These are phyloP conservation scores for Daldinia decipiens DNA, from an alignment of 495 filamentous ascomycete genomes.

Conservation along the genomic window DNA sequence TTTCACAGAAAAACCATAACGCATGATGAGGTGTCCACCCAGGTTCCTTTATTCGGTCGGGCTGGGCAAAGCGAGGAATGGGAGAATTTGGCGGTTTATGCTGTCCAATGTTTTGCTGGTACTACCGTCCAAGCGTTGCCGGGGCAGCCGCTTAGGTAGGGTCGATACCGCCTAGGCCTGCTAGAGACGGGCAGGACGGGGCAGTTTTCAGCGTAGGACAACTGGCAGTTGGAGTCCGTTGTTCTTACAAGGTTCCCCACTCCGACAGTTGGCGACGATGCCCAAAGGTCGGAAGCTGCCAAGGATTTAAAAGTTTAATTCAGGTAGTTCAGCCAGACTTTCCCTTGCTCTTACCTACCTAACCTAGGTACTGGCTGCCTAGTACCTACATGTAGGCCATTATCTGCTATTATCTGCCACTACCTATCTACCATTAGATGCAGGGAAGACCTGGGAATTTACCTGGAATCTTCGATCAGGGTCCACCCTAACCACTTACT, in stretches of 20 bases:
- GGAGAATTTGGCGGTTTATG: constrained; percentile 21
- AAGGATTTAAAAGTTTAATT: constrained; percentile 10
- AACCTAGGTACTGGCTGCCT: too few species aligned
- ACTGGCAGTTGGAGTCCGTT: constrained; percentile 24
- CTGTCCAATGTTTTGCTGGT: constrained; percentile 40
- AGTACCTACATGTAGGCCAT: too few species aligned
- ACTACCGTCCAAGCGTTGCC: constrained; percentile 37
- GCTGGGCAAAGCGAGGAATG: constrained; percentile 28
- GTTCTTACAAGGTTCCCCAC: constrained; percentile 15
- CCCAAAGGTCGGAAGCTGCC: constrained; percentile 10
- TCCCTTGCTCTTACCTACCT: not conserved
- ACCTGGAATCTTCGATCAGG: constrained; percentile 22
- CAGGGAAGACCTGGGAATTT: too few species aligned
- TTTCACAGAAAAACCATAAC: constrained; percentile 40
- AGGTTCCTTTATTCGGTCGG: constrained; percentile 40
- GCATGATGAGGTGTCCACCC: constrained; percentile 48
- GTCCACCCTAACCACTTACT: constrained; percentile 11
- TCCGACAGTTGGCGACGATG: constrained; percentile 21
- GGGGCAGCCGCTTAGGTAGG: constrained; percentile 43
- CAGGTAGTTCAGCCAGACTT: constrained; percentile 1
- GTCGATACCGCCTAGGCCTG: constrained; percentile 4
- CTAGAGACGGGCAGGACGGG: not conserved
- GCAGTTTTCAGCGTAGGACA: constrained; percentile 29
- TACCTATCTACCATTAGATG: too few species aligned
- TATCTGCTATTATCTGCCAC: too few species aligned